phyloP scores from a whole-genome alignment of 345 rosid genomes.

The Kernera saxatilis region DNA sequence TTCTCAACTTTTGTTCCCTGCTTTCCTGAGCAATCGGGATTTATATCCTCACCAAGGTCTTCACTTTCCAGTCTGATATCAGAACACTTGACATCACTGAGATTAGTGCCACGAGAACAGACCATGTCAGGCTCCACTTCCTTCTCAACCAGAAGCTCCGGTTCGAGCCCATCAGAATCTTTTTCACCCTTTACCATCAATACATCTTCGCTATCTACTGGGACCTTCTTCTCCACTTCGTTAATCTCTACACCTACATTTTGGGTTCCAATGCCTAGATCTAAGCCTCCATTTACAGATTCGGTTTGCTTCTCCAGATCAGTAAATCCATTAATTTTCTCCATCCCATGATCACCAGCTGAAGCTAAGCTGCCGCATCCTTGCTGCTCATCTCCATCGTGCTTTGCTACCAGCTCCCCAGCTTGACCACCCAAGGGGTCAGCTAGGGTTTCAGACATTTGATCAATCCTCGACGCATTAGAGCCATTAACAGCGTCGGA shows the following conservation, averaged over 20 bases:
- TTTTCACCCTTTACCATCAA: slow-evolving; percentile 2
- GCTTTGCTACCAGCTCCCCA: slow-evolving; percentile 11
- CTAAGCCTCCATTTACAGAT: slow-evolving; percentile 17
- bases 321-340: background rate
- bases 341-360: slow-evolving; percentile 10
- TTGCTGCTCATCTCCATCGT: background rate
- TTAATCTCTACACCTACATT: slow-evolving; percentile 1
- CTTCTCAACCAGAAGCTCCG: background rate
- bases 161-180: background rate
- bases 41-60: background rate
- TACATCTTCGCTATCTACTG: slow-evolving; percentile 10
- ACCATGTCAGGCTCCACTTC: background rate
- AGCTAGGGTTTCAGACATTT: slow-evolving; percentile 19
- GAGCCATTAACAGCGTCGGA: background rate
- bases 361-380: background rate
- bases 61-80: background rate
- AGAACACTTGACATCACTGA: slow-evolving; percentile 2
- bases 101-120: slow-evolving; percentile 2
- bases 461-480: background rate
- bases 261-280: slow-evolving; percentile 10
- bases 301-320: slow-evolving; percentile 1
- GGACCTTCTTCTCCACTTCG: slow-evolving; percentile 1
- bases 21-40: slow-evolving; percentile 8
- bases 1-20: slow-evolving; percentile 22
- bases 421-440: slow-evolving; percentile 8